Evolutionary conservation across 139 green algal genomes (phyloP), one percentile per base, ranked within the genome.

Genomic region (Micractinium sp.): DNA sequence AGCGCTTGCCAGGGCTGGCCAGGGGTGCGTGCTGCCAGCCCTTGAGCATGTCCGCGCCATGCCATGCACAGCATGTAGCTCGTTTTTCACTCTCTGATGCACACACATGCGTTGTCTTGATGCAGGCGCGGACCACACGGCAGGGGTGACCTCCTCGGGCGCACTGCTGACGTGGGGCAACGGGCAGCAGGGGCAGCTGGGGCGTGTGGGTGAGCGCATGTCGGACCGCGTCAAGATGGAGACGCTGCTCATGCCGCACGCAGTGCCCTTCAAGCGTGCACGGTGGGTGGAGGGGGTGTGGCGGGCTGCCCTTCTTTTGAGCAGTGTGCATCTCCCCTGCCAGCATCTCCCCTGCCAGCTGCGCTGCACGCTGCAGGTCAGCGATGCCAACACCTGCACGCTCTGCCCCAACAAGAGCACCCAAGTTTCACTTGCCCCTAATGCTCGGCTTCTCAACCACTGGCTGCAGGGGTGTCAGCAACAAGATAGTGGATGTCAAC

Each of bases 171-270:
- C 95, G 0, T 99, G 95, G 95, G 97, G 97, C 87, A 94, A 93
- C 35, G 96, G 94, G 29, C 89, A 93, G 41, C 94, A 97, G 88
- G 96, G 97, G 14, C 96, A 98, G 94, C 95, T 98, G 41, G 96
- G 96, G 5, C 92, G 96, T 25, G 82, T 98, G 47, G 90, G 87
- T n/a, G 71, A 85, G 83, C 88, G 90, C 66, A 29, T 92, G 85
- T 82, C 61, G 29, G 66, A 92, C 56, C 78, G 91, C 2, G 87
- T 90, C 18, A 88, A 81, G 73, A 78, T 88, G 83, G 60, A 53
- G 31, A 92, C 90, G 47, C 90, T 97, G 56, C 94, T 96, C 74
- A 88, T 63, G 74, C 93, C 95, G n/a, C 84, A 91, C 22, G 33
- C 82, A 0, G 80, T 93, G 47, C 85, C 85, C 41, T 87, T 93